A percentile compares a stretch with the other conserved stretches of the same genome.
phyloP scores from a whole-genome alignment of 2,329 filamentous ascomycete species.

The Aspergillus terreus region DNA sequence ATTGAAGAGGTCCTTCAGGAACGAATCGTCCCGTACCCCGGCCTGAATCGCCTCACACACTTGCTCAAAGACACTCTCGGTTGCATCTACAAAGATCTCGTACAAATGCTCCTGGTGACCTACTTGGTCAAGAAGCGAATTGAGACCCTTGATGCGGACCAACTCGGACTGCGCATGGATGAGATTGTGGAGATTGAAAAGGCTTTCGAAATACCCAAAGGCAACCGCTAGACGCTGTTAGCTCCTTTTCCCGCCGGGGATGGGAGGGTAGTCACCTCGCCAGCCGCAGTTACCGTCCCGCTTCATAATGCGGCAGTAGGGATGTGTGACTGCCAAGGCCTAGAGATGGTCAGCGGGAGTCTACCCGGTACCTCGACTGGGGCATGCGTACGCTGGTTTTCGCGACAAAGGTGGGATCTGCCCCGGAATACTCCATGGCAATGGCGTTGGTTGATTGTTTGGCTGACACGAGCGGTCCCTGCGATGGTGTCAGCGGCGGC shows the following conservation, averaged over 20 bases:
- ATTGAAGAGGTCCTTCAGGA: constrained; percentile 71
- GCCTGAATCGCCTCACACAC: constrained; percentile 56
- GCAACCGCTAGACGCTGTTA: constrained; percentile 65
- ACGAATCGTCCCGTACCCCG: constrained; percentile 54
- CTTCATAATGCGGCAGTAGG: constrained; percentile 79
- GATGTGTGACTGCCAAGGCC: constrained; percentile 78
- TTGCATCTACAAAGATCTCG: constrained; percentile 80
- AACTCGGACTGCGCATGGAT: constrained; percentile 66
- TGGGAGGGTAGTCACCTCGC: constrained; percentile 69
- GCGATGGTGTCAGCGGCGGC: constrained; percentile 20
- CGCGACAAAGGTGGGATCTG: constrained; percentile 76
- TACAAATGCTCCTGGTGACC: constrained; percentile 68
- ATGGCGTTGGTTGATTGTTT: constrained; percentile 74
- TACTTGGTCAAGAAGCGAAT: constrained; percentile 64
- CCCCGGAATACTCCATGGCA: constrained; percentile 80
- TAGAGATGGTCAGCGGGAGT: constrained; percentile 37
- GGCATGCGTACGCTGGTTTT: constrained; percentile 69
- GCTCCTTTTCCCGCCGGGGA: constrained; percentile 8
- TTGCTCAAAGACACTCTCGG: constrained; percentile 63
- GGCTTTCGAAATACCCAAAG: constrained; percentile 87
- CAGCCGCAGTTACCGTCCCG: constrained; percentile 97
- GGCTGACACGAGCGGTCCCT: constrained; percentile 81
- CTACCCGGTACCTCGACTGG: too few species aligned
- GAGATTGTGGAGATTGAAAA: constrained; percentile 65
- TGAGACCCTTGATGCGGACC: constrained; percentile 67